Percentiles rank a stretch among this genome's conserved stretches.
These are phyloP conservation scores for Borealophlyctis nickersoniae DNA, from an alignment of 192 early-diverging fungal species.

Conservation along the genomic window DNA sequence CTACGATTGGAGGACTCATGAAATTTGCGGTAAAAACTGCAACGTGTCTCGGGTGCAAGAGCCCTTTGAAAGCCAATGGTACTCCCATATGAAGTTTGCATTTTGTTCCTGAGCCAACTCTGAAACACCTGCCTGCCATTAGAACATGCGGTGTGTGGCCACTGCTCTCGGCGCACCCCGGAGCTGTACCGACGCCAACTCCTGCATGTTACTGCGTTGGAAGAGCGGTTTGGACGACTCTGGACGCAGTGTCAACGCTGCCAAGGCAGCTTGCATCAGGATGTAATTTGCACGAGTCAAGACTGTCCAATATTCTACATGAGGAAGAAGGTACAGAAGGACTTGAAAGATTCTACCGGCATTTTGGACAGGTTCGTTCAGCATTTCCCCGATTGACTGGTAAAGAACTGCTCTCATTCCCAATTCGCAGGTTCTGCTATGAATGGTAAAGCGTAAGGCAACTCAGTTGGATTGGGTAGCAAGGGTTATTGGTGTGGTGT, in stretches of 20 bases:
- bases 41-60: constrained; percentile 92
- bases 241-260: constrained; percentile 99
- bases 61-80: constrained; percentile 67
- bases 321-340: constrained; percentile 95
- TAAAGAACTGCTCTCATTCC: not conserved
- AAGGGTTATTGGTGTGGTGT: no score
- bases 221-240: constrained; percentile 75
- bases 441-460: not conserved
- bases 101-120: constrained; percentile 5
- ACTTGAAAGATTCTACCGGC: constrained; percentile 70
- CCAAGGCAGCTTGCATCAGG: constrained; percentile 89
- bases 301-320: constrained; percentile 99
- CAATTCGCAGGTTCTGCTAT: not conserved
- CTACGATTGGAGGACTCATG: constrained; percentile 85
- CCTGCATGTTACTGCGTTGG: constrained; percentile 64
- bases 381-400: not conserved
- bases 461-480: no score
- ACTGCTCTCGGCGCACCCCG: constrained; percentile 67
- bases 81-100: no score
- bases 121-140: constrained; percentile 15
- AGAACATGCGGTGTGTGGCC: constrained; percentile 74
- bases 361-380: constrained; percentile 71
- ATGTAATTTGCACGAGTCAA: constrained; percentile 90
- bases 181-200: constrained; percentile 80
- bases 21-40: constrained; percentile 88